Conservation (phyloP, 139 green algal species). For the Coelastrella sp. region DNA sequence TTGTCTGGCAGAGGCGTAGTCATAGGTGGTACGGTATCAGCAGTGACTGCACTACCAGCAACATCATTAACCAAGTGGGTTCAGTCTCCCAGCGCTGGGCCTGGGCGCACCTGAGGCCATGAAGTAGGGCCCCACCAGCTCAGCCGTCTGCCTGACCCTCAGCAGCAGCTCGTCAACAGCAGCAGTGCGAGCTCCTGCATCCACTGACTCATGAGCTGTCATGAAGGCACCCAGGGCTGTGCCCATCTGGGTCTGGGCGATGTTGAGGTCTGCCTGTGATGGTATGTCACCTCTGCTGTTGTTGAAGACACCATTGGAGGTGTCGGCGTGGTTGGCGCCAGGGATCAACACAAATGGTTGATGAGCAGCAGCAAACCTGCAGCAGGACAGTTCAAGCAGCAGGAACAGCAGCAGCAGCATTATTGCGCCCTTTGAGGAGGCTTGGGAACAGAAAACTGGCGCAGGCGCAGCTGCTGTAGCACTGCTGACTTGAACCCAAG, state of each 20-base stretch:
- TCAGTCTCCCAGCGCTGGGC: too few species aligned
- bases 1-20: too few species aligned
- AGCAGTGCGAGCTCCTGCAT: background rate
- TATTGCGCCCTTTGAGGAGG: too few species aligned
- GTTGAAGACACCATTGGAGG: background rate
- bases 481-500: too few species aligned
- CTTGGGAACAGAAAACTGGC: too few species aligned
- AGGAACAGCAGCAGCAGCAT: background rate
- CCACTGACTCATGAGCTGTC: slow-evolving; percentile 3
- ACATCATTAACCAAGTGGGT: too few species aligned
- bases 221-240: slow-evolving; percentile 23
- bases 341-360: slow-evolving; percentile 39
- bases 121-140: slow-evolving; percentile 41
- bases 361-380: slow-evolving; percentile 36
- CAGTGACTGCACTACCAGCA: background rate
- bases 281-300: slow-evolving; percentile 33
- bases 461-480: too few species aligned
- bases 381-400: background rate
- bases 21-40: background rate
- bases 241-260: background rate
- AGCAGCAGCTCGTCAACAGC: slow-evolving; percentile 18
- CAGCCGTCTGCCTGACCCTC: slow-evolving; percentile 27
- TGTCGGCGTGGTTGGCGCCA: slow-evolving; percentile 41
- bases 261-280: background rate
- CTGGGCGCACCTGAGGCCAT: slow-evolving; percentile 33